Conservation (phyloP, 1,284 basidiomycete genomes). For the Earliella scabrosa region DNA sequence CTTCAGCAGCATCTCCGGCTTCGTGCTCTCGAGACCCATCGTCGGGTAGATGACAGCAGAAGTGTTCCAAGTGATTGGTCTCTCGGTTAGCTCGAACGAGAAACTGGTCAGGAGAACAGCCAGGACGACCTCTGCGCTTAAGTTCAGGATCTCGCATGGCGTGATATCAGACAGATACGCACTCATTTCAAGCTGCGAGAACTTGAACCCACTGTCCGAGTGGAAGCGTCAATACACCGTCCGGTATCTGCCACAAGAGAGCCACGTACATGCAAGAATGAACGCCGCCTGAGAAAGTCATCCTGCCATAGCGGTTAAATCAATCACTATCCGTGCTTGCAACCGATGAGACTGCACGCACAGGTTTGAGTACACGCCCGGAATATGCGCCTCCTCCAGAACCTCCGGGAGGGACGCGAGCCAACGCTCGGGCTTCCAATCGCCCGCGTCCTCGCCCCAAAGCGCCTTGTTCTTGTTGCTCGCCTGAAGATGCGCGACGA, state of each 20-base stretch:
- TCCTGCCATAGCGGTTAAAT: constrained; percentile 18
- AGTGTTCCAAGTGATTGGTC: constrained; percentile 21
- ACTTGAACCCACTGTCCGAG: constrained; percentile 36
- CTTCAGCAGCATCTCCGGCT: constrained; percentile 11
- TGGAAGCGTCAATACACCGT: too few species aligned
- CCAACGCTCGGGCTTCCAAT: constrained; percentile 31
- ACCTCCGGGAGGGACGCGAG: constrained; percentile 13
- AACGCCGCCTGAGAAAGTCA: constrained; percentile 39
- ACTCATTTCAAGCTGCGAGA: constrained; percentile 42
- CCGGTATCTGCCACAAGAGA: too few species aligned
- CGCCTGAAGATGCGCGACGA: constrained; percentile 18
- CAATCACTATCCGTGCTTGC: too few species aligned
- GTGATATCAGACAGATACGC: constrained; percentile 8
- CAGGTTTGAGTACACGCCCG: constrained; percentile 25
- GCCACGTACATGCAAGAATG: constrained; percentile 37
- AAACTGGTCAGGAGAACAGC: constrained; percentile 8
- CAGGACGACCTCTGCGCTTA: constrained; percentile 15
- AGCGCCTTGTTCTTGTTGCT: constrained; percentile 21
- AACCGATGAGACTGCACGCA: too few species aligned
- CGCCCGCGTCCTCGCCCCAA: constrained; percentile 28
- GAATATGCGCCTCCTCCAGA: constrained; percentile 16
- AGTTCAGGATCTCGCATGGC: neutral
- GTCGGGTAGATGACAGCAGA: constrained; percentile 25
- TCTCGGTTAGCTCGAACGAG: constrained; percentile 18
- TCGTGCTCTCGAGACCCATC: constrained; percentile 1